Conservation (phyloP, 305 asterid genomes). For the Fraxinus sp. region DNA sequence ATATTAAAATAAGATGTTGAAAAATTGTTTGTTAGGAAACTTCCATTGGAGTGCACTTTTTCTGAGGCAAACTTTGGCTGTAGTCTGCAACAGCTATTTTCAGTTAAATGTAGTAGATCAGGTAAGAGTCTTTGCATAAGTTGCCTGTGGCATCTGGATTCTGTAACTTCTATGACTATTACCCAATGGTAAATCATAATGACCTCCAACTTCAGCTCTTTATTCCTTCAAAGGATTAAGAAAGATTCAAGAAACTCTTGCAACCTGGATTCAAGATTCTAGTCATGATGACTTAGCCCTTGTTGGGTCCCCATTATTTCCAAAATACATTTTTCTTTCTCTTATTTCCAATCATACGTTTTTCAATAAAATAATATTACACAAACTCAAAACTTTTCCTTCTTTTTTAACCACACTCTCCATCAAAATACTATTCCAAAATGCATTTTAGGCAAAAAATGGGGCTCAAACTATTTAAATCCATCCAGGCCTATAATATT, state of each 20-base stretch:
- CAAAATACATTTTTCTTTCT: neutral
- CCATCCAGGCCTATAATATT: neutral
- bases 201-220: neutral
- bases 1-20: neutral
- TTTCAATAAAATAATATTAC: no score
- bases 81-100: neutral
- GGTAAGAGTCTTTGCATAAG: neutral
- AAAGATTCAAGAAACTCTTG: neutral
- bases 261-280: neutral
- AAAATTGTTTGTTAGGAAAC: neutral
- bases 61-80: neutral
- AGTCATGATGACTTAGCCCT: neutral
- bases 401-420: neutral
- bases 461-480: neutral
- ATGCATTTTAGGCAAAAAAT: neutral
- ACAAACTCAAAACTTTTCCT: neutral
- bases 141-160: neutral
- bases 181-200: neutral
- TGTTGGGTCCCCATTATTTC: neutral
- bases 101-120: neutral
- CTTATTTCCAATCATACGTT: neutral
- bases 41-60: neutral
- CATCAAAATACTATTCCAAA: neutral
- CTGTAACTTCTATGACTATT: neutral
- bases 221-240: neutral